These are phyloP conservation scores for Gaertneriomyces semiglobifer DNA, from an alignment of 192 early-diverging fungal species.

Conservation along the genomic window DNA sequence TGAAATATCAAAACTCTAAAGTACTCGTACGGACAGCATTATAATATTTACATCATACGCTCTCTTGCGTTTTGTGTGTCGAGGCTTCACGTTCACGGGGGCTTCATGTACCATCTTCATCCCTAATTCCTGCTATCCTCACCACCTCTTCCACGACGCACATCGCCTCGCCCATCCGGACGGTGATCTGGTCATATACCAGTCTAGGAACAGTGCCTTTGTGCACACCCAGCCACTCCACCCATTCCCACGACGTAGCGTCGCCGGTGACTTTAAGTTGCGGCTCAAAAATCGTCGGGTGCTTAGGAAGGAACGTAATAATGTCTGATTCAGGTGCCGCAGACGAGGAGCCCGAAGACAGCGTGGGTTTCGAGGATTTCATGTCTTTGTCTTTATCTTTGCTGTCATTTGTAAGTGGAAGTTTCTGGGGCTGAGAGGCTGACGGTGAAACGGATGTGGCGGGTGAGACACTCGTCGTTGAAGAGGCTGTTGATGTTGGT, in stretches of 20 bases:
- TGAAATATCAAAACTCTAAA: neutral
- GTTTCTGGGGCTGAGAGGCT: neutral
- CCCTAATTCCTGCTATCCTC: no score
- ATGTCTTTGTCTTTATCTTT: neutral
- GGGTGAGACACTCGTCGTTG: slow-evolving; percentile 1
- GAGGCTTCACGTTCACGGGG: no score
- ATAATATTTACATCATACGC: no score
- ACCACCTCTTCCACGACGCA: neutral
- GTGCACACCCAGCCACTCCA: slow-evolving; percentile 50
- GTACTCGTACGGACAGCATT: neutral
- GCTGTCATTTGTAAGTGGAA: neutral
- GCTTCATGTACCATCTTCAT: no score
- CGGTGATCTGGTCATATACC: slow-evolving; percentile 31
- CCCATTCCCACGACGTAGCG: slow-evolving; percentile 48
- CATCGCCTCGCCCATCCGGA: slow-evolving; percentile 8
- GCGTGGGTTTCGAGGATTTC: neutral
- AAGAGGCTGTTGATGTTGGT: neutral
- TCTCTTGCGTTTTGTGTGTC: no score
- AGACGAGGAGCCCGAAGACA: neutral
- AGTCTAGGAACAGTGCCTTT: slow-evolving; percentile 44
- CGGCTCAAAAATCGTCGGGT: slow-evolving; percentile 47
- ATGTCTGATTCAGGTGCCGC: neutral
- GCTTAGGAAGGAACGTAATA: slow-evolving; percentile 24
- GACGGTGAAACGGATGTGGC: slow-evolving; percentile 4
- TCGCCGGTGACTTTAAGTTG: slow-evolving; percentile 54